Conservation (phyloP, 108 stramenopile species). For the Pseudonitzschia delicatissima region DNA sequence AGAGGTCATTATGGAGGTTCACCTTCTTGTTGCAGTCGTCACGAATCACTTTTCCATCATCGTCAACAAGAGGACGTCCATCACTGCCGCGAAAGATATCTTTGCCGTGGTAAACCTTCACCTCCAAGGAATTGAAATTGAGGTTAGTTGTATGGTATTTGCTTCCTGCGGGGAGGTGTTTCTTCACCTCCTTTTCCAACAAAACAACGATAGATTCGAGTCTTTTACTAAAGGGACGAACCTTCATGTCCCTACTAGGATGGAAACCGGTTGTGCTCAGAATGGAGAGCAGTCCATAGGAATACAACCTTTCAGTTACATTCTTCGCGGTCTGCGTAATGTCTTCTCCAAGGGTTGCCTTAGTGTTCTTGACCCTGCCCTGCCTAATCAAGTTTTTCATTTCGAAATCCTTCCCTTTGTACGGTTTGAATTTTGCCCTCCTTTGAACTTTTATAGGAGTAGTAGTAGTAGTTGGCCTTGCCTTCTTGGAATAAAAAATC, state of each 20-base stretch:
- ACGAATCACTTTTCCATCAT: neutral
- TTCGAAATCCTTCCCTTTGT: too few relatives aligned
- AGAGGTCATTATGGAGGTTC: neutral
- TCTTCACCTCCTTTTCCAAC: neutral
- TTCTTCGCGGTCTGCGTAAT: neutral
- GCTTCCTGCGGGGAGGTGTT: neutral
- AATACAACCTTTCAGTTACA: too few relatives aligned
- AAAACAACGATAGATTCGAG: neutral
- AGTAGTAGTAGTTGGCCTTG: too few relatives aligned
- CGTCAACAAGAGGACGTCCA: neutral
- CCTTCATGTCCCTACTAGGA: neutral
- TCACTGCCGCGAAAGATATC: neutral
- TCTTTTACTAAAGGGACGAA: neutral
- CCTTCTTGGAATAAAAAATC: neutral
- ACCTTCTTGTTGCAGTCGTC: neutral
- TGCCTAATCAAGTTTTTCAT: too few relatives aligned
- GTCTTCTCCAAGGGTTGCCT: neutral
- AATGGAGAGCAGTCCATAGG: neutral
- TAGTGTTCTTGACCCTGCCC: neutral
- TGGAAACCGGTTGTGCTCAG: neutral
- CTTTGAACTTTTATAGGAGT: neutral
- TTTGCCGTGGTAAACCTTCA: slow-evolving; percentile 1
- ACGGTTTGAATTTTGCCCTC: neutral
- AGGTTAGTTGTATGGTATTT: neutral
- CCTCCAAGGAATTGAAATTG: slow-evolving; percentile 2